Percentiles rank a stretch among this genome's conserved stretches.
Evolutionary conservation across 495 filamentous ascomycete species (phyloP).

Genomic region (Podospora fimiseda): DNA sequence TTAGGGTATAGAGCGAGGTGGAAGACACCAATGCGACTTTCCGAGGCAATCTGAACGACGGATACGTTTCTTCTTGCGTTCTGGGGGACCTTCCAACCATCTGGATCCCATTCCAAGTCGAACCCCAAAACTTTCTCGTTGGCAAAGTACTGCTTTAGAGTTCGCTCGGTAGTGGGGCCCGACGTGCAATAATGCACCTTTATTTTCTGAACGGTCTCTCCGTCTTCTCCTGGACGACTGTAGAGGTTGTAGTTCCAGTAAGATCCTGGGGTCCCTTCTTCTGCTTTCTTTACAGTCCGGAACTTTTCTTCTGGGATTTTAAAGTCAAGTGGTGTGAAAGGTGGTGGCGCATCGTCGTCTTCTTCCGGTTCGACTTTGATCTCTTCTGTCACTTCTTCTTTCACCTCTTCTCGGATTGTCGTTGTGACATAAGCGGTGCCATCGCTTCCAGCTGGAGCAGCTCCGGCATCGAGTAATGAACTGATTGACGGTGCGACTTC

Average conservation of each 20-base stretch:
- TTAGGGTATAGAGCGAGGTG: slow-evolving; percentile 62
- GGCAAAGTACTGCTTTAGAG: slow-evolving; percentile 59
- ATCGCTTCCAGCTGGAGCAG: background rate
- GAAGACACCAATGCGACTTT: slow-evolving; percentile 73
- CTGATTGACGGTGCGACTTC: too few species aligned
- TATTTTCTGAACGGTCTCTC: slow-evolving; percentile 36
- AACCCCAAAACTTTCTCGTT: slow-evolving; percentile 68
- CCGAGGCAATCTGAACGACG: slow-evolving; percentile 72
- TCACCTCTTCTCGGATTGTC: background rate
- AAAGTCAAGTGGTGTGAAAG: slow-evolving; percentile 33
- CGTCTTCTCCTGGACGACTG: slow-evolving; percentile 35
- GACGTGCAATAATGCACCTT: slow-evolving; percentile 71
- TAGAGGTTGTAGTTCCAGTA: slow-evolving; percentile 67
- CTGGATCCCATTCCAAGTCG: slow-evolving; percentile 75
- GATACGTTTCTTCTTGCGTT: slow-evolving; percentile 61
- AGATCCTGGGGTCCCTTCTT: slow-evolving; percentile 36
- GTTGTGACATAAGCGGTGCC: too few species aligned
- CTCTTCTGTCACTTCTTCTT: background rate
- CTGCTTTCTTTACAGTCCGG: slow-evolving; percentile 35
- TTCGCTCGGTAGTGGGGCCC: slow-evolving; percentile 56
- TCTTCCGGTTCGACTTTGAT: background rate
- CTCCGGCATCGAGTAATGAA: too few species aligned
- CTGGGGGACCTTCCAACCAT: slow-evolving; percentile 32
- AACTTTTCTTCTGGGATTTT: slow-evolving; percentile 42
- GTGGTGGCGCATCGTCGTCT: slow-evolving; percentile 19